These are phyloP conservation scores for Marasmius fiardii DNA, from an alignment of 1,284 basidiomycete species.

Conservation along the genomic window DNA sequence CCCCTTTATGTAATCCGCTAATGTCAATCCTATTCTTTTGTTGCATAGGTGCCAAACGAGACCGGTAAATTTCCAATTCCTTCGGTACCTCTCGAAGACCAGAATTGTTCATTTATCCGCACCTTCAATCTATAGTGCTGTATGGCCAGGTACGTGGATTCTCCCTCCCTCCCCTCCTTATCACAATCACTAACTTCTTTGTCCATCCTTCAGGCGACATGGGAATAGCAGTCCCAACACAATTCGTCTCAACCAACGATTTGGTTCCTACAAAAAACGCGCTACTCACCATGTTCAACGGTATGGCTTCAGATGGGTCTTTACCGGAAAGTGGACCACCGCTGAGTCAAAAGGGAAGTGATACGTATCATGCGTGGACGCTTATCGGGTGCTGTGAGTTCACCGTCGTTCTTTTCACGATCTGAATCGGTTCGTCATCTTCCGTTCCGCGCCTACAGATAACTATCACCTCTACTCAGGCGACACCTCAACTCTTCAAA, in stretches of 20 bases:
- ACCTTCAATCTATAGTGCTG: constrained; percentile 34
- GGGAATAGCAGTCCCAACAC: constrained; percentile 59
- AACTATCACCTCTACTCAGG: constrained; percentile 46
- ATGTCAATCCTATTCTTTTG: neutral
- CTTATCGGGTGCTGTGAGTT: constrained; percentile 41
- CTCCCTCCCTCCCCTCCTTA: neutral
- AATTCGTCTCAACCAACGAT: constrained; percentile 60
- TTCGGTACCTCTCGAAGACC: too few species aligned
- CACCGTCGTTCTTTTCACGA: neutral
- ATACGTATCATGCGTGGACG: constrained; percentile 48
- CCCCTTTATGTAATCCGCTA: too few species aligned
- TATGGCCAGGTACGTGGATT: constrained; percentile 47
- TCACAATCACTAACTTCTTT: too few species aligned
- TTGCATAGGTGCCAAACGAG: constrained; percentile 43
- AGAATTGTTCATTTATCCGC: neutral
- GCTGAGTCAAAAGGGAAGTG: constrained; percentile 47
- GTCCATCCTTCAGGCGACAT: constrained; percentile 45
- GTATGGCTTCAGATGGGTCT: constrained; percentile 46
- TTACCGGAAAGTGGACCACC: constrained; percentile 58
- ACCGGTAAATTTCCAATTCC: constrained; percentile 33
- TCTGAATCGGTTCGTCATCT: neutral
- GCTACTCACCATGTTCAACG: constrained; percentile 55
- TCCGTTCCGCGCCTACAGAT: constrained; percentile 24
- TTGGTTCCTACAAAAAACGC: constrained; percentile 53
- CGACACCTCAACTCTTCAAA: constrained; percentile 37